Evolutionary conservation across 2,329 filamentous ascomycete species (phyloP).

Genomic region (Byssothecium circinans): DNA sequence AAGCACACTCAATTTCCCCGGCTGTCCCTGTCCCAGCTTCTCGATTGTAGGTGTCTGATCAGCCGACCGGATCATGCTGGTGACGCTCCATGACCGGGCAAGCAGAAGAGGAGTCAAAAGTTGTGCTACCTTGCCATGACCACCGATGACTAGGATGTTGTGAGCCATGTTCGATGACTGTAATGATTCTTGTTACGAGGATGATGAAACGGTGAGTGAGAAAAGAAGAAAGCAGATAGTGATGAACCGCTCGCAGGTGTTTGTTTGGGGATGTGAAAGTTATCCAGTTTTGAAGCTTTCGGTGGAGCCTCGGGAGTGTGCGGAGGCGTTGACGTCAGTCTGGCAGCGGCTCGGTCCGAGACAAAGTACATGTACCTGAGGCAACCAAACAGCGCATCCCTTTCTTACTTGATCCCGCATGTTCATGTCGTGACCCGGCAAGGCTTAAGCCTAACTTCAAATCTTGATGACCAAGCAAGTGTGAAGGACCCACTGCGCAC

Average conservation of each 20-base stretch:
- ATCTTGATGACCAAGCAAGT: too few species aligned
- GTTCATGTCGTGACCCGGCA: too few species aligned
- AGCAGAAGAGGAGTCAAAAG: slow-evolving; percentile 76
- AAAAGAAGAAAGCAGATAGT: not conserved
- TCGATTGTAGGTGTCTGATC: slow-evolving; percentile 67
- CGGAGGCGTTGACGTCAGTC: not conserved
- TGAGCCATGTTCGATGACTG: slow-evolving; percentile 24
- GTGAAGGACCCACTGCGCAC: too few species aligned
- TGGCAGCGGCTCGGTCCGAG: not conserved
- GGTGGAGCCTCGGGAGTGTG: too few species aligned
- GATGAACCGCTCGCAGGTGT: too few species aligned
- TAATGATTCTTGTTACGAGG: not conserved
- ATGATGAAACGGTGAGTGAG: not conserved
- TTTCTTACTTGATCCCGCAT: not conserved
- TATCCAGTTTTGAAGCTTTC: too few species aligned
- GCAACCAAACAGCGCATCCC: not conserved
- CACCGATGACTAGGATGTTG: slow-evolving; percentile 70
- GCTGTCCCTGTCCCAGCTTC: slow-evolving; percentile 59
- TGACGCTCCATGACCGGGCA: slow-evolving; percentile 73
- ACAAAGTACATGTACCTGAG: too few species aligned
- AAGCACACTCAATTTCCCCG: slow-evolving; percentile 68
- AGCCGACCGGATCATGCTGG: slow-evolving; percentile 73
- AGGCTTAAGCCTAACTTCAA: too few species aligned
- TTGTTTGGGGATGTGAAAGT: too few species aligned
- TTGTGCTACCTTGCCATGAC: slow-evolving; percentile 78